Conservation (phyloP, 2,329 filamentous ascomycete species). For the Paracamarosporium sp. region DNA sequence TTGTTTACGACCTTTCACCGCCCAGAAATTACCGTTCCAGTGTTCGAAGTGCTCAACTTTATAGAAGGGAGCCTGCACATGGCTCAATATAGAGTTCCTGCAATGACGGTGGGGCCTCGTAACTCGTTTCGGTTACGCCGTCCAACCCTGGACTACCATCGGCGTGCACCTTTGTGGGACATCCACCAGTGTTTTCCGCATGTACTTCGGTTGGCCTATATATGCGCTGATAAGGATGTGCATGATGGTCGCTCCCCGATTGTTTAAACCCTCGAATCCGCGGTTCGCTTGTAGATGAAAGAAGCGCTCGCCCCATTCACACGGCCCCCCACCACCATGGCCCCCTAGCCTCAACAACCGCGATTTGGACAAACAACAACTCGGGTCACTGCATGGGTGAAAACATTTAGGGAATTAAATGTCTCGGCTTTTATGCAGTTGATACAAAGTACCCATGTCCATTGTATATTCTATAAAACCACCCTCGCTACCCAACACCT, state of each 20-base stretch:
- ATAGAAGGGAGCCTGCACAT: background rate
- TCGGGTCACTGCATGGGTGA: conserved; percentile 4
- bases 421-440: background rate
- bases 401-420: background rate
- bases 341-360: background rate
- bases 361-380: background rate
- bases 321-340: background rate
- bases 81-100: background rate
- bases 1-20: background rate
- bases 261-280: background rate
- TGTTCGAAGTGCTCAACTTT: background rate
- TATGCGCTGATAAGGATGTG: background rate
- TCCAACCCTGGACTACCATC: background rate
- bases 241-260: background rate
- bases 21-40: background rate
- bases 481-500: background rate
- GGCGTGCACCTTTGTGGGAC: background rate
- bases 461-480: background rate
- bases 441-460: background rate
- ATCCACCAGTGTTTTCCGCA: background rate
- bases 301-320: background rate
- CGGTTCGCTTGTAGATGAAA: background rate
- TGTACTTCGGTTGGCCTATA: background rate
- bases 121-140: background rate
- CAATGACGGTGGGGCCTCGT: background rate